Conservation (phyloP, 176 grass and related monocot species). For the Oryza glaberrima region DNA sequence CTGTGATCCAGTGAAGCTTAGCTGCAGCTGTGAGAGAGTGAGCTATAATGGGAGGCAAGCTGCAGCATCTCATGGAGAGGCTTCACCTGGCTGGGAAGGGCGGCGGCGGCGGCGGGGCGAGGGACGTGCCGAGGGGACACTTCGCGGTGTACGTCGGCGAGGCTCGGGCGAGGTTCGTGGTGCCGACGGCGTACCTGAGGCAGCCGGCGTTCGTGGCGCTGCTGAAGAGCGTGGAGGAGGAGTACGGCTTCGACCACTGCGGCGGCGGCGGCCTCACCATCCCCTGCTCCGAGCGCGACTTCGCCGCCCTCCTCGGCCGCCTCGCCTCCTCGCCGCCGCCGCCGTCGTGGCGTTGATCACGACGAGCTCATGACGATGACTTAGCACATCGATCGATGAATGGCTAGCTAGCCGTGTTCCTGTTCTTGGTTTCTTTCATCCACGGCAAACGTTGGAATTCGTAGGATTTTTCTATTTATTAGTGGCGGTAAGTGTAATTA, state of each 20-base stretch:
- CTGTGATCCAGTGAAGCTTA: neutral
- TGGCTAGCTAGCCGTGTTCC: no score
- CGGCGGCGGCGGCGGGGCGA: neutral
- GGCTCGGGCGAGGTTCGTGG: conserved; percentile 45
- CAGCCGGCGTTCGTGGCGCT: conserved; percentile 59
- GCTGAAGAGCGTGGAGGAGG: conserved; percentile 57
- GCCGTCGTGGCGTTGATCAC: neutral
- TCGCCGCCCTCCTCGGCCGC: conserved; percentile 36
- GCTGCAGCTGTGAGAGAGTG: neutral
- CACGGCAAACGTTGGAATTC: neutral
- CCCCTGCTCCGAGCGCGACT: conserved; percentile 51
- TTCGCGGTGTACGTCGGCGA: conserved; percentile 62
- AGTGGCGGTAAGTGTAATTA: neutral
- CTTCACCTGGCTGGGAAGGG: conserved; percentile 31
- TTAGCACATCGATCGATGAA: neutral
- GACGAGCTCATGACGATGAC: neutral
- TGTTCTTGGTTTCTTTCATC: neutral
- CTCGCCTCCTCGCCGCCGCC: conserved; percentile 1
- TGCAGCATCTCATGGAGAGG: conserved; percentile 50
- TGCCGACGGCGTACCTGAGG: conserved; percentile 56
- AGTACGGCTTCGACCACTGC: conserved; percentile 61
- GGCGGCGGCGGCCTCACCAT: conserved; percentile 39
- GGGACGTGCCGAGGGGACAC: conserved; percentile 50
- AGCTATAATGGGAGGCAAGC: conserved; percentile 42
- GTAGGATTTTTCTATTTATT: neutral